These are phyloP conservation scores for Discostella stelligera DNA, from an alignment of 352 stramenopile species.

Conservation along the genomic window DNA sequence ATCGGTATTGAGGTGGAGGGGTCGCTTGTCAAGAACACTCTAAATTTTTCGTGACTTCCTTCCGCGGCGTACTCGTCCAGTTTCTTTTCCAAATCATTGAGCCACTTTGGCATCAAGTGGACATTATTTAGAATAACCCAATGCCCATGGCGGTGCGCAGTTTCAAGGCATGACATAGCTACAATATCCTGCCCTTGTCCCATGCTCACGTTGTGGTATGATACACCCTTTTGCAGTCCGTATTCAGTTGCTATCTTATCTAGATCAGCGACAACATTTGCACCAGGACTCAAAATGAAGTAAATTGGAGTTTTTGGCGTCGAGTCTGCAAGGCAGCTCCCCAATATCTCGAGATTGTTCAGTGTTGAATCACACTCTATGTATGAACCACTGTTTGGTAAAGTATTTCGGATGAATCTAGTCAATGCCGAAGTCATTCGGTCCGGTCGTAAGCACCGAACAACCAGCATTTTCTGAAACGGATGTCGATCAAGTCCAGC, in stretches of 20 bases:
- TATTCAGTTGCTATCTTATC: conserved; percentile 93
- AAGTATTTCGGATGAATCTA: conserved; percentile 91
- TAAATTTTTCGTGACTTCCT: conserved; percentile 92
- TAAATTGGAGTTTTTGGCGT: conserved; percentile 94
- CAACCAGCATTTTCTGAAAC: conserved; percentile 95
- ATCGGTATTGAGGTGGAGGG: conserved; percentile 92
- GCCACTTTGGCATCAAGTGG: conserved; percentile 95
- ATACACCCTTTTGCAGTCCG: conserved; percentile 92
- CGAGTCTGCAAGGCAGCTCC: conserved; percentile 92
- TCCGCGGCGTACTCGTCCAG: conserved; percentile 92
- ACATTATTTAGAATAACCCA: conserved; percentile 99
- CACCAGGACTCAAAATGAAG: conserved; percentile 94
- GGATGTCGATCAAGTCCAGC: conserved; percentile 91
- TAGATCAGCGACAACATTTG: conserved; percentile 93
- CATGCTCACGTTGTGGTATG: conserved; percentile 97
- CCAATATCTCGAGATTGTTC: conserved; percentile 93
- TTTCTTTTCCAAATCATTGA: conserved; percentile 95
- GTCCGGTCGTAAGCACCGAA: conserved; percentile 91
- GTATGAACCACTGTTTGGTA: conserved; percentile 92
- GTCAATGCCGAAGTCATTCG: conserved; percentile 92
- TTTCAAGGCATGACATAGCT: conserved; percentile 92
- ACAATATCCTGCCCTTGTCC: conserved; percentile 95
- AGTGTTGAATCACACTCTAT: conserved; percentile 95
- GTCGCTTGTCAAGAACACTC: conserved; percentile 93
- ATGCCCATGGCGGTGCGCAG: conserved; percentile 92